These are phyloP conservation scores for Hyaloscypha finlandica DNA, from an alignment of 495 filamentous ascomycete species.

Conservation along the genomic window DNA sequence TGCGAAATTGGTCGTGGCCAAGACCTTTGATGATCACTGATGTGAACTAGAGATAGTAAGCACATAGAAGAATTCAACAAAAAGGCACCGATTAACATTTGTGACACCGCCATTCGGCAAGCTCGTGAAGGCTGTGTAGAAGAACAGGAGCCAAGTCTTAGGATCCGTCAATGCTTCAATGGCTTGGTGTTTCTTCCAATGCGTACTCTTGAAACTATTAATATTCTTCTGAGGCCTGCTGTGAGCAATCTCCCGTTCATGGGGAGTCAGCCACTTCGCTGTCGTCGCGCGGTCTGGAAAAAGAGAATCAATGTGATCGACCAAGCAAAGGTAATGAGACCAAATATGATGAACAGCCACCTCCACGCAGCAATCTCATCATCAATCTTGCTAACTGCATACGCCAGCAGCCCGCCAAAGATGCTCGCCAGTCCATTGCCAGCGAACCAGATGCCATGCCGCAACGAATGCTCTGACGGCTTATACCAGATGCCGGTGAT, in stretches of 20 bases:
- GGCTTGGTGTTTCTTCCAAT: conserved; percentile 42
- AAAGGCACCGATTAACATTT: conserved; percentile 30
- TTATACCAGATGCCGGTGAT: conserved; percentile 66
- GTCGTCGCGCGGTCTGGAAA: conserved; percentile 37
- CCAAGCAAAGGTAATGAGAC: conserved; percentile 36
- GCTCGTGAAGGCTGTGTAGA: conserved; percentile 49
- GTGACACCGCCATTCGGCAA: conserved; percentile 57
- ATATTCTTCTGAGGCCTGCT: conserved; percentile 29
- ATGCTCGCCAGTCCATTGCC: conserved; percentile 42
- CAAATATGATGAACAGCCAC: conserved; percentile 40
- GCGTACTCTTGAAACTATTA: conserved; percentile 31
- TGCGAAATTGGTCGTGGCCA: conserved; percentile 4
- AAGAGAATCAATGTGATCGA: conserved; percentile 35
- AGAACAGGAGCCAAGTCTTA: conserved; percentile 60
- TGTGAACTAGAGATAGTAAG: conserved; percentile 15
- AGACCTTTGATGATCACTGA: conserved; percentile 23
- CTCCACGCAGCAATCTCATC: conserved; percentile 12
- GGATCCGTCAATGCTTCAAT: conserved; percentile 55
- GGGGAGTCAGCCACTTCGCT: conserved; percentile 36
- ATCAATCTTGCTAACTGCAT: conserved; percentile 19
- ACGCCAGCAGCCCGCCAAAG: conserved; percentile 49
- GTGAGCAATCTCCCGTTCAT: conserved; percentile 43
- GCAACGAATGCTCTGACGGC: conserved; percentile 12
- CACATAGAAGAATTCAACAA: not conserved
- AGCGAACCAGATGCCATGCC: conserved; percentile 43